Evolutionary conservation across 2,329 filamentous ascomycete genomes (phyloP), one percentile per base, ranked within the genome.

Genomic region (Didymella segeticola): DNA sequence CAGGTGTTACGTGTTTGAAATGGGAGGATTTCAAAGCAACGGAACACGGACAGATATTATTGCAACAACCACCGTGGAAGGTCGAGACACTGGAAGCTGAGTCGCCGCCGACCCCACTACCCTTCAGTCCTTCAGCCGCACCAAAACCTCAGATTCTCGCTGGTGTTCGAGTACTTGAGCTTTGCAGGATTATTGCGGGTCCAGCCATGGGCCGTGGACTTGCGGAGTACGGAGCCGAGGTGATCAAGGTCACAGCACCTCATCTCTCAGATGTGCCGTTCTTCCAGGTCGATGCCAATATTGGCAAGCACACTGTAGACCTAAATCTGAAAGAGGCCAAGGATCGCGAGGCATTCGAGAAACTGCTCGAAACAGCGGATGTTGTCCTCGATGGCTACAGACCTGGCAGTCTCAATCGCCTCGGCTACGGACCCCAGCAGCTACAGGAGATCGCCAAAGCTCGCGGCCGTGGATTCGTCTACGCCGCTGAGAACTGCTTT

Each of bases 101-200:
- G 5, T 83, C 85, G 2, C 80, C 81, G 2, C 79, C 80, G 7
- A 69, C 73, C 3, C 77, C 82, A 0, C 75, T 87, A 29, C 70
- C 72, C 0, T 65, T 66, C 68, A 73, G 79, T 1, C 76, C 6
- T 64, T 85, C 45, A 53, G 67, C 10, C 12, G 47, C 67, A 53
- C 71, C 64, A 14, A 74, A 71, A 49, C 66, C 72, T 38, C 65
- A 75, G 37, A 71, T 62, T 63, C 85, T 77, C 54, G 79, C 66
- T 6, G 89, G 89, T 0, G 80, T 91, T 69, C 88, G 87, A 60
- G 88, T 92, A 5, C 80, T 92, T 5, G 89, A 93, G 67, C 76
- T 92, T 25, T 89, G 88, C 67, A 85, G 89, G 33, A 86, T 91
- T 64, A 90, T 92, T 58, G 89, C 89, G 3, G 89, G 88, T 0